These are phyloP conservation scores for Leccinellum rugosiceps DNA, from an alignment of 768 basidiomycete species.

Conservation along the genomic window DNA sequence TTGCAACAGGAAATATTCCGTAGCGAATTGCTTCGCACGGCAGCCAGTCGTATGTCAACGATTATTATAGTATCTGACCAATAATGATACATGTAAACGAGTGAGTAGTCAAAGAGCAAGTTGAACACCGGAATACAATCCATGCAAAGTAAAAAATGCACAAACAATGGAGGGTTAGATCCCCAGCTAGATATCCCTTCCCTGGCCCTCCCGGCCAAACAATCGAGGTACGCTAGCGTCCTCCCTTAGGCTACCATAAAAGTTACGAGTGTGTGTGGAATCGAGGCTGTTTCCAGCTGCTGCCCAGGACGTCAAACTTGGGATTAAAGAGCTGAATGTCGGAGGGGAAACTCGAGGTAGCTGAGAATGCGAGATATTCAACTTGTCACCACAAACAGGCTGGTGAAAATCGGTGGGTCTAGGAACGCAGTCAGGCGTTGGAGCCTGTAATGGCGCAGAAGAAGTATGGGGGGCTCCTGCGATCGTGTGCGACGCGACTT, in stretches of 20 bases:
- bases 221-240: constrained; percentile 23
- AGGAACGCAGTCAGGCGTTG: constrained; percentile 6
- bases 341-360: constrained; percentile 22
- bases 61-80: not conserved
- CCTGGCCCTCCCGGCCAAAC: constrained; percentile 25
- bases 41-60: not conserved
- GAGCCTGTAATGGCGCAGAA: constrained; percentile 6
- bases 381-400: not conserved
- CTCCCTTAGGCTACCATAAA: constrained; percentile 11
- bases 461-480: constrained; percentile 18
- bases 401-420: constrained; percentile 1
- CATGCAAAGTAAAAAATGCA: not conserved
- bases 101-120: constrained; percentile 1
- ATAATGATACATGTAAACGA: constrained; percentile 14
- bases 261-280: constrained; percentile 7
- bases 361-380: constrained; percentile 16
- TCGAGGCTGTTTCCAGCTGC: constrained; percentile 25
- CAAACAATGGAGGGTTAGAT: not conserved
- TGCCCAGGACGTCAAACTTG: constrained; percentile 36
- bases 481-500: constrained; percentile 30
- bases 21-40: not conserved
- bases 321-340: constrained; percentile 28
- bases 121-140: not conserved
- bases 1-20: not conserved
- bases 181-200: constrained; percentile 22